Percentiles rank a stretch among this genome's conserved stretches.
Conservation (phyloP, 805 yeast genomes). For the Myxozyma melibiosi region DNA sequence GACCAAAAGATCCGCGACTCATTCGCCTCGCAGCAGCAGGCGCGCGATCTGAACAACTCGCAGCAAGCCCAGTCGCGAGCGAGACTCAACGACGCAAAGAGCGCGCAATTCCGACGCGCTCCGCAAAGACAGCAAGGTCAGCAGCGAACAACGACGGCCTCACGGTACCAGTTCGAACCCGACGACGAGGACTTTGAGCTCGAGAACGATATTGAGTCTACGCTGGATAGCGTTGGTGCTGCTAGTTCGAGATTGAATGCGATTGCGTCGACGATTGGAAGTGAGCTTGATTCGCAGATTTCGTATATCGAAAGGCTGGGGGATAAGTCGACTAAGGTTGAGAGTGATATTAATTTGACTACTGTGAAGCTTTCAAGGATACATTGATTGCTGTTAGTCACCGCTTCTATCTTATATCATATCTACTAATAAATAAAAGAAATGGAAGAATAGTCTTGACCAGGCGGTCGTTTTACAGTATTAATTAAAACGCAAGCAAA, state of each 20-base stretch:
- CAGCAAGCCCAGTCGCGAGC: constrained; percentile 66
- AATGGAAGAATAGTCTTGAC: too few species aligned
- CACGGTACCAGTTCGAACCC: constrained; percentile 77
- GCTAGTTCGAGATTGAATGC: constrained; percentile 70
- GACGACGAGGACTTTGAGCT: constrained; percentile 92
- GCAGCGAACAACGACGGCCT: constrained; percentile 57
- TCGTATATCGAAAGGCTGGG: constrained; percentile 71
- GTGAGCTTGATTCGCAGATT: constrained; percentile 80
- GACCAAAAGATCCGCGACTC: constrained; percentile 69
- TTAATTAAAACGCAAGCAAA: too few species aligned
- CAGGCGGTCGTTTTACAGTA: too few species aligned
- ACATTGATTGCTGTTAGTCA: too few species aligned
- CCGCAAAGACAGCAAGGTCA: constrained; percentile 54
- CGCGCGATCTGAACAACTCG: constrained; percentile 61
- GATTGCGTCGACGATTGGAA: constrained; percentile 70
- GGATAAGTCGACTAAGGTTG: constrained; percentile 81
- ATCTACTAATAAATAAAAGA: too few species aligned
- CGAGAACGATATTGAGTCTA: constrained; percentile 83
- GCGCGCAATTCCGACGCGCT: constrained; percentile 24
- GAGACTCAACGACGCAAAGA: constrained; percentile 58
- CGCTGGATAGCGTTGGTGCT: constrained; percentile 73
- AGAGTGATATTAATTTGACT: constrained; percentile 78
- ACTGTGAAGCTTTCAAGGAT: constrained; percentile 66
- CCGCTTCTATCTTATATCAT: too few species aligned
- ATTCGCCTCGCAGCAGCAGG: constrained; percentile 61